Base-by-base conservation (phyloP, 768 basidiomycete species). In the Mycena venus region DNA sequence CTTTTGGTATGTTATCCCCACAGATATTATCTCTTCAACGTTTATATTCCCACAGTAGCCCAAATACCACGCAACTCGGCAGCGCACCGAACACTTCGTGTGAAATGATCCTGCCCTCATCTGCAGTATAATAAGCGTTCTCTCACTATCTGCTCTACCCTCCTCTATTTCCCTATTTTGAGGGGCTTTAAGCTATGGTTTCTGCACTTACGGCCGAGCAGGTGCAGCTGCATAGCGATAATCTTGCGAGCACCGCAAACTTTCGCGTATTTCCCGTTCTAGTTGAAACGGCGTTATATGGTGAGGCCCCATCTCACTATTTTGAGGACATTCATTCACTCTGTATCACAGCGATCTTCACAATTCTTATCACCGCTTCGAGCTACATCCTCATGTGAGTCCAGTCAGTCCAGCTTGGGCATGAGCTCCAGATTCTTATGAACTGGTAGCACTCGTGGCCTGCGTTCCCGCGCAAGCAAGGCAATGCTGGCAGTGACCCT, bases 241-340 rank as follows among this genome's bases (percentile, higher is more conserved):
- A 62, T 40, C 51, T 73, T 8, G 56, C 72, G 7, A 55, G 32
- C 64, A 67, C 47, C 23, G 23, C 63, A 3, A 61, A 68, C 44
- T 73, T 67, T 53, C 58, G 63, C 12, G 34, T 67, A 15, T 68
- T 67, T n/a, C 72, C 72, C 1, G 21, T 73, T 14, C 53, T 72
- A 25, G 63, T 31, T 47, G 70, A 72, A n/a, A 72, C 70, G 4
- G 66, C 36, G 17, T 34, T 73, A 1, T 73, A 61, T 59, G 38
- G 72, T 73, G 44, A 23, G 72, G 2, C 31, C 5, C 17, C n/a
- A 27, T 17, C 19, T 11, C 53, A 6, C 27, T n/a, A n/a, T 9
- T 23, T 23, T 44, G 42, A 8, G 7, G 2, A 17, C n/a, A 56
- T 19, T 21, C 8, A 27, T 38, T 19, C 34, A 25, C 36, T 14